phyloP scores from a whole-genome alignment of 1,139 yeast genomes.

The Torulaspora pretoriensis region DNA sequence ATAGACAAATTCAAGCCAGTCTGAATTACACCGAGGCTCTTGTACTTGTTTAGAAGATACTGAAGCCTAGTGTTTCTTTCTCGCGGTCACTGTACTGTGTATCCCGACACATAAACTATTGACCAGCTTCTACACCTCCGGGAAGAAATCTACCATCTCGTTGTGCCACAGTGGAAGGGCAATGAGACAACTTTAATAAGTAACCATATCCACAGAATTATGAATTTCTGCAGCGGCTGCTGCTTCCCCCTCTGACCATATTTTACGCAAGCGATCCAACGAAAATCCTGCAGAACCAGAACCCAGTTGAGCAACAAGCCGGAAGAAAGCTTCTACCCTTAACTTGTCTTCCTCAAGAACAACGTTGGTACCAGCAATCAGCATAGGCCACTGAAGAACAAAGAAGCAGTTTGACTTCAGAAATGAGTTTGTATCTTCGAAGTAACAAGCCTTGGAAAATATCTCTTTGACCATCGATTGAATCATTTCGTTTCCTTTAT shows the following conservation, averaged over 20 bases:
- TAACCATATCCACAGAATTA: background rate
- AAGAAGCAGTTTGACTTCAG: conserved; percentile 19
- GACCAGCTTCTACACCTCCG: no score
- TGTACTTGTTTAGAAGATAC: no score
- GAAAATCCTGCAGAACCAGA: conserved; percentile 44
- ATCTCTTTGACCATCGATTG: conserved; percentile 42
- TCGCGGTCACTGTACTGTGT: no score
- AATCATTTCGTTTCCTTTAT: conserved; percentile 42
- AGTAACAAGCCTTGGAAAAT: conserved; percentile 34
- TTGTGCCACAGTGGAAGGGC: no score
- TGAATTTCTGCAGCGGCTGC: background rate
- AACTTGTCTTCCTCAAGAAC: conserved; percentile 38
- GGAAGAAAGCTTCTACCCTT: conserved; percentile 40
- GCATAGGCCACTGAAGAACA: conserved; percentile 27
- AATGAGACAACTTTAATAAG: no score
- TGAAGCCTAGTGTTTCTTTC: no score
- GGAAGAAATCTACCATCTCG: no score
- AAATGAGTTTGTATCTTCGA: conserved; percentile 21
- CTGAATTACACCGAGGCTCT: no score
- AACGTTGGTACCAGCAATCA: conserved; percentile 33
- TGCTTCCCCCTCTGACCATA: conserved; percentile 35
- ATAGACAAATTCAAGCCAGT: no score
- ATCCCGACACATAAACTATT: no score
- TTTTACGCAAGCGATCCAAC: conserved; percentile 38
- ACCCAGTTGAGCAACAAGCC: conserved; percentile 51